Evolutionary conservation across 306 rosid genomes (phyloP), one percentile per base, ranked within the genome.

Genomic region (Dicorynia guianensis): DNA sequence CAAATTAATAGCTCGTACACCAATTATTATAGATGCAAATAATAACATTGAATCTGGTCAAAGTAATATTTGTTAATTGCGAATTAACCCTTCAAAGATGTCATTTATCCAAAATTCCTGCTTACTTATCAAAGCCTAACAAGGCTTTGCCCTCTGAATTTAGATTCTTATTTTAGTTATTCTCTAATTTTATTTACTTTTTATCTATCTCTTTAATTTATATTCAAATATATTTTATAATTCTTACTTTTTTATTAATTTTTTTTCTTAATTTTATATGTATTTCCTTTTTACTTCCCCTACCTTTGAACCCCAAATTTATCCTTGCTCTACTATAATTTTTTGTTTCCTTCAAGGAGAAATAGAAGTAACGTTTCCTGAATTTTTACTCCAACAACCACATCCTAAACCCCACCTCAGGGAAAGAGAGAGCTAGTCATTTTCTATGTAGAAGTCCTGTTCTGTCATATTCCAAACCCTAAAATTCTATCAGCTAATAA

Each of bases 341-440:
- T 11, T 76, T 11, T 33, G 48, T 47, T 59, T 46, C 43, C 61
- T 40, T 69, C 35, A 40, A 63, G 49, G 11, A 73, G 35, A 72
- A 38, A 73, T 11, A 17, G 40, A 76, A 82, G 63, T 35, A 67
- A 46, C 54, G 72, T 69, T 87, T 81, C 74, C 92, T 87, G 90
- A 64, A 56, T 42, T 82, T 89, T 80, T 71, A 89, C 95, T 89
- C 95, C 87, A 89, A 74, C 86, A 64, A 72, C 81, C 74, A 67
- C 82, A 73, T 53, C 68, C 71, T 62, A 67, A 80, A 83, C 81
- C 81, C 63, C 76, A 84, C 82, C 57, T 12, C 3, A 60, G 5
- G 72, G 63, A 82, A 62, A 74, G 69, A 75, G 48, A 71, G 83
- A 74, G 63, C 13, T 54, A 72, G 96, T 90, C 92, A 59, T 82